phyloP scores from a whole-genome alignment of 768 basidiomycete genomes.

The Termitomyces sp. region DNA sequence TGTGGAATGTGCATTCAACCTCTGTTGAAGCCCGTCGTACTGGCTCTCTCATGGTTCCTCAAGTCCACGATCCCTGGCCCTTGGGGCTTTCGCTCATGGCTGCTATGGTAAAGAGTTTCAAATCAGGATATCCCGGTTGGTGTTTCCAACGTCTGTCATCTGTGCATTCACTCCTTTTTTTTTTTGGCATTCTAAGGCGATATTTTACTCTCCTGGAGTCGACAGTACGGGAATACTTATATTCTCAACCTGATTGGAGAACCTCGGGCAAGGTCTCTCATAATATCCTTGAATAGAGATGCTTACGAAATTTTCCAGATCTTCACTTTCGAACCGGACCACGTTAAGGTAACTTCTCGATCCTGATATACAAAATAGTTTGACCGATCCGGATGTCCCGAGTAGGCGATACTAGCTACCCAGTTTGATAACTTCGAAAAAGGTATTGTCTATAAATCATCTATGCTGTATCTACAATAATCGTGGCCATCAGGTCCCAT shows the following conservation, averaged over 20 bases:
- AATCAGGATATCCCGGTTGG: constrained; percentile 27
- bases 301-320: constrained; percentile 25
- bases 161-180: neutral
- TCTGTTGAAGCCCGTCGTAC: constrained; percentile 1
- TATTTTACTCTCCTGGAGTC: constrained; percentile 23
- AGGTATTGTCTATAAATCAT: constrained; percentile 23
- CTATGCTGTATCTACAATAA: neutral
- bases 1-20: constrained; percentile 1
- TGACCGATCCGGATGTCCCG: neutral
- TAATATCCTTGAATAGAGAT: too few species aligned
- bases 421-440: constrained; percentile 48
- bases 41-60: constrained; percentile 33
- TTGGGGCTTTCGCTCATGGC: constrained; percentile 34
- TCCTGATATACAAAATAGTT: neutral
- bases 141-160: neutral
- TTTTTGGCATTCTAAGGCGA: constrained; percentile 22
- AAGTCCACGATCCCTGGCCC: constrained; percentile 32
- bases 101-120: constrained; percentile 21
- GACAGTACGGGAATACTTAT: constrained; percentile 24
- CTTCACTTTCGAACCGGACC: constrained; percentile 43
- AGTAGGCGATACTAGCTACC: constrained; percentile 39
- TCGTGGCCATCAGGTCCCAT: constrained; percentile 22
- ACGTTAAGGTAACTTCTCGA: constrained; percentile 34
- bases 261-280: constrained; percentile 24
- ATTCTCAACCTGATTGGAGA: constrained; percentile 28